Evolutionary conservation across 2,329 filamentous ascomycete species (phyloP), one percentile per base, ranked within the genome.

Genomic region (Phaeosphaeriaceae sp.): DNA sequence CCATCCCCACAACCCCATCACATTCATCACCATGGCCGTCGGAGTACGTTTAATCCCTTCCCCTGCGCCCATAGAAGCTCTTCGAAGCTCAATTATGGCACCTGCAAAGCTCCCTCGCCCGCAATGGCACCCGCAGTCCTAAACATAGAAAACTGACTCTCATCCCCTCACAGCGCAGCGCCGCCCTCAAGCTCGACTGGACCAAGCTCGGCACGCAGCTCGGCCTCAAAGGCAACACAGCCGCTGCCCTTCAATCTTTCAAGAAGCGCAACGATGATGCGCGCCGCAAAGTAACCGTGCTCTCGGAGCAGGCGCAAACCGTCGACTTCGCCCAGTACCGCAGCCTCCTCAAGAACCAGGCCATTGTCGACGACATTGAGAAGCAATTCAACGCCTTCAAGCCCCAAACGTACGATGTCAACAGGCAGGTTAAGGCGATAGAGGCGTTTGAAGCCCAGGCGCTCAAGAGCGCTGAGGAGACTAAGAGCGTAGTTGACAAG

Each of bases 201-300:
- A 86, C 86, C 81, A 94, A 95, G 82, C 86, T 99, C 74, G 88
- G 88, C 79, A 86, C 85, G 80, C 95, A 93, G 74, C 92, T 99
- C 72, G 93, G 93, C 77, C 91, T 99, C 77, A 90, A 90, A 78
- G 94, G 94, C 77, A 90, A 92, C 82, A 99, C 94, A 66, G 92
- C 90, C 66, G 81, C 88, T 70, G 89, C 93, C 56, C 91, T 99
- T 56, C 88, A 93, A 77, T 85, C 90, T 63, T 99, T 99, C 88
- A 99, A 99, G 87, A 94, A 96, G 87, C 92, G 94, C 81, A 97
- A 97, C 84, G 94, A 99, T 76, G 92, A 97, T 76, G 93, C 91
- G 74, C 92, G 93, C 80, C 93, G 94, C 82, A 93, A 93, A 81
- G 84, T 99, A 56, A 86, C 89, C 77, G 70, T 85, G 57, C 90